phyloP scores from a whole-genome alignment of 78 protist species.

The Carpediemonas membranifera region DNA sequence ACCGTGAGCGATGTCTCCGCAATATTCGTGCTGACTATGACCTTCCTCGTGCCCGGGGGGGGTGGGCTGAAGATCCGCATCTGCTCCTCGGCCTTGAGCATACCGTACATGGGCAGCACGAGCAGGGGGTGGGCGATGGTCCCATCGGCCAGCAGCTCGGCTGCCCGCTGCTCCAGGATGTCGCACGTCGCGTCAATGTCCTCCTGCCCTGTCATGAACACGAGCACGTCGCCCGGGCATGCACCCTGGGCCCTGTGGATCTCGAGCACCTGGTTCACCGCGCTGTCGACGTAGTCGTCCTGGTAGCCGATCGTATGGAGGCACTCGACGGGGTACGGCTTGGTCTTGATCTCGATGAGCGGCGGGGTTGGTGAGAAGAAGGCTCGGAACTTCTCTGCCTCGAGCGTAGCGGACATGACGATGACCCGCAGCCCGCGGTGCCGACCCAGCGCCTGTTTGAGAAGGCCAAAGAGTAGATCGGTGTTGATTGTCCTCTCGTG shows the following conservation, averaged over 20 bases:
- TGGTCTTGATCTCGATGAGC: too few species aligned
- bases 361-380: too few species aligned
- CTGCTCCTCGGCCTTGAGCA: slow-evolving; percentile 83
- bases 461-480: slow-evolving; percentile 5
- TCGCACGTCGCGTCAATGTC: slow-evolving; percentile 84
- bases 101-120: slow-evolving; percentile 84
- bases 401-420: slow-evolving; percentile 79
- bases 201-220: slow-evolving; percentile 92
- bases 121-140: slow-evolving; percentile 39
- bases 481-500: slow-evolving; percentile 58
- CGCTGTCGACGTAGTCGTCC: slow-evolving; percentile 42
- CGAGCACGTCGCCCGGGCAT: slow-evolving; percentile 69
- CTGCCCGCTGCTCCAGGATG: too few species aligned
- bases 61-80: slow-evolving; percentile 70
- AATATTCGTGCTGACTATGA: slow-evolving; percentile 91
- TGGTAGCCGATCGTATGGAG: too few species aligned
- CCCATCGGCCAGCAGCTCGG: too few species aligned
- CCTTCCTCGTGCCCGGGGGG: slow-evolving; percentile 49
- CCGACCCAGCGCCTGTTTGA: background rate
- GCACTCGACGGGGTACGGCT: too few species aligned
- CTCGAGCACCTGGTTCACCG: slow-evolving; percentile 38
- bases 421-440: slow-evolving; percentile 15
- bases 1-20: slow-evolving; percentile 99
- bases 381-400: slow-evolving; percentile 40
- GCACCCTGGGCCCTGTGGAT: slow-evolving; percentile 22